A percentile compares a stretch with the other conserved stretches of the same genome.
Evolutionary conservation across 2,329 filamentous ascomycete genomes (phyloP).

Genomic region (Fusarium sp.): DNA sequence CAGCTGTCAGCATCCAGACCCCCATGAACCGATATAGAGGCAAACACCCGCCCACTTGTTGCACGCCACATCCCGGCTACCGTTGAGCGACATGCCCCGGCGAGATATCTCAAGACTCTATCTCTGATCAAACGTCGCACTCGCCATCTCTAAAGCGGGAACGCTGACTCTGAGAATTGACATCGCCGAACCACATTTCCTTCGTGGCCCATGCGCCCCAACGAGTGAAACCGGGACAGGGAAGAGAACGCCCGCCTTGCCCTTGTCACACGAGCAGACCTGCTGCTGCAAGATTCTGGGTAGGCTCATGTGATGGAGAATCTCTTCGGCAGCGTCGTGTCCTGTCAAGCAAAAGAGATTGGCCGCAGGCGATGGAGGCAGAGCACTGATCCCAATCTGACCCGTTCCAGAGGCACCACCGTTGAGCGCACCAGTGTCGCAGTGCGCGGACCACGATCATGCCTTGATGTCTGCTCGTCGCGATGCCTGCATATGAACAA

Average conservation of each 20-base stretch:
- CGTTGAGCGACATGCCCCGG: too few relatives aligned
- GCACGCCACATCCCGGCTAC: too few relatives aligned
- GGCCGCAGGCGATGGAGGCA: neutral
- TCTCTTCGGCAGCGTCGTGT: constrained; percentile 2
- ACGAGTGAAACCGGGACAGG: neutral
- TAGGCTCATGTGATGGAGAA: constrained; percentile 2
- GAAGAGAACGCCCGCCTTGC: neutral
- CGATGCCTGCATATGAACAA: neutral
- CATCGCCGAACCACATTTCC: constrained; percentile 35
- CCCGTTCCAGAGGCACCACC: constrained; percentile 1
- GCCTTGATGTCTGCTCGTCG: neutral
- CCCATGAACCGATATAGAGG: too few relatives aligned
- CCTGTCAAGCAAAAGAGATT: constrained; percentile 3
- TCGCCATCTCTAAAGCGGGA: neutral
- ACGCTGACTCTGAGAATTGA: constrained; percentile 28
- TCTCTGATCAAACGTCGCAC: neutral
- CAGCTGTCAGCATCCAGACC: neutral
- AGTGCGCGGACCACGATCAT: neutral
- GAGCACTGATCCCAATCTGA: neutral
- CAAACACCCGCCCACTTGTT: too few relatives aligned
- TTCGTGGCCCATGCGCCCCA: constrained; percentile 21
- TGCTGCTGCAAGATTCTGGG: neutral
- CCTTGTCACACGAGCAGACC: constrained; percentile 7
- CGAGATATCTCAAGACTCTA: neutral
- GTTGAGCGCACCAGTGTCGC: neutral